A percentile compares a stretch with the other conserved stretches of the same genome.
Evolutionary conservation across 768 basidiomycete species (phyloP).

Genomic region (Crepidotus variabilis): DNA sequence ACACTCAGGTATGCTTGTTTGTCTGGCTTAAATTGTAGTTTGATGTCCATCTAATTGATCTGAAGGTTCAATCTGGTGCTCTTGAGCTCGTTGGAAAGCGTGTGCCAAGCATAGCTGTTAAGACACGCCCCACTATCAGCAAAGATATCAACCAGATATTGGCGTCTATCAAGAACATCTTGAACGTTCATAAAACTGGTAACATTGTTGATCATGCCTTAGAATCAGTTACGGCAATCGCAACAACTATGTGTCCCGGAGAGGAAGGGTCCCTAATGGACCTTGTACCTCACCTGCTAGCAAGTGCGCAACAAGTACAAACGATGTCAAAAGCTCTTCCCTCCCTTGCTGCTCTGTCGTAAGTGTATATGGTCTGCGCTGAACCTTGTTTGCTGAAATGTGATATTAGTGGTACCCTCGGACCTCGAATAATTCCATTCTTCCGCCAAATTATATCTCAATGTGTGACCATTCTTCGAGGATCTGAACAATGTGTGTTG

Average conservation of each 20-base stretch:
- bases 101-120: conserved; percentile 53
- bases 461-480: conserved; percentile 45
- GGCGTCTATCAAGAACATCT: conserved; percentile 41
- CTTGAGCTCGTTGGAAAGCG: conserved; percentile 68
- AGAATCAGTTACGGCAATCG: conserved; percentile 56
- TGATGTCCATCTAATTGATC: conserved; percentile 8
- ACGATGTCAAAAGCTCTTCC: conserved; percentile 41
- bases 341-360: conserved; percentile 63
- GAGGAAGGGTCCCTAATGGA: conserved; percentile 67
- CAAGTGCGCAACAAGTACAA: conserved; percentile 37
- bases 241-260: conserved; percentile 49
- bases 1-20: conserved; percentile 42
- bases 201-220: conserved; percentile 46
- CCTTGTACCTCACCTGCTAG: conserved; percentile 56
- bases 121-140: conserved; percentile 49
- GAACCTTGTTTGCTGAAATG: conserved; percentile 3
- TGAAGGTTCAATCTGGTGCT: conserved; percentile 61
- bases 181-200: conserved; percentile 38
- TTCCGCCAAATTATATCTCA: conserved; percentile 69
- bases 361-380: conserved; percentile 19
- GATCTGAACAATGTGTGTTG: conserved; percentile 32
- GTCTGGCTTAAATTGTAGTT: background rate
- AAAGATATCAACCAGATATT: conserved; percentile 52
- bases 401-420: conserved; percentile 59
- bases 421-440: conserved; percentile 85